Conservation (phyloP, 2,329 filamentous ascomycete genomes). For the Pseudocercospora vitis region DNA sequence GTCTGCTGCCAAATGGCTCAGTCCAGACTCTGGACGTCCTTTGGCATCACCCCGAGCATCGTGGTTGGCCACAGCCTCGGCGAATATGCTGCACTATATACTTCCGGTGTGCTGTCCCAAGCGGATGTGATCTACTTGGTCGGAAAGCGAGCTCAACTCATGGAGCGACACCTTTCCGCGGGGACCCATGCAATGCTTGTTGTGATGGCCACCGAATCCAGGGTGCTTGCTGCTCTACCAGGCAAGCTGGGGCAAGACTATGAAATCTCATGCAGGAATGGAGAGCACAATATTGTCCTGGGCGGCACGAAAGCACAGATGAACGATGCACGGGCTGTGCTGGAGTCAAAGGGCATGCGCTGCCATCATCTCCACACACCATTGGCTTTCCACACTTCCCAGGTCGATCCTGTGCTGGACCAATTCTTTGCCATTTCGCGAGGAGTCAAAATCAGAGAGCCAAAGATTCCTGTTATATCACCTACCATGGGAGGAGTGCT, state of each 20-base stretch:
- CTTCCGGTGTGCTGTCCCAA: conserved; percentile 41
- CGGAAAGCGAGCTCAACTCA: conserved; percentile 37
- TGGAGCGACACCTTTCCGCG: conserved; percentile 29
- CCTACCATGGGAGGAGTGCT: conserved; percentile 33
- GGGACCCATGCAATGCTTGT: conserved; percentile 34
- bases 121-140: conserved; percentile 40
- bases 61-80: conserved; percentile 41
- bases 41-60: conserved; percentile 33
- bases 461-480: conserved; percentile 36
- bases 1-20: conserved; percentile 47
- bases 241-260: conserved; percentile 11
- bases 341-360: conserved; percentile 14
- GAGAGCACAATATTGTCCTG: conserved; percentile 25
- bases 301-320: conserved; percentile 25
- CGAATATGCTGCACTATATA: conserved; percentile 43
- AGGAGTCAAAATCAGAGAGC: conserved; percentile 28
- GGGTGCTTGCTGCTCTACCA: conserved; percentile 6
- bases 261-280: conserved; percentile 30
- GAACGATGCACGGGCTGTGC: conserved; percentile 11
- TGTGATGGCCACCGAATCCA: conserved; percentile 14
- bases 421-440: conserved; percentile 24
- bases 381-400: conserved; percentile 38
- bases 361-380: conserved; percentile 20
- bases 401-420: conserved; percentile 34
- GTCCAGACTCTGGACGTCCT: conserved; percentile 27